Evolutionary conservation across 73 alveolate genomes (phyloP), one percentile per base, ranked within the genome.

Genomic region (Uronychia binucleata): DNA sequence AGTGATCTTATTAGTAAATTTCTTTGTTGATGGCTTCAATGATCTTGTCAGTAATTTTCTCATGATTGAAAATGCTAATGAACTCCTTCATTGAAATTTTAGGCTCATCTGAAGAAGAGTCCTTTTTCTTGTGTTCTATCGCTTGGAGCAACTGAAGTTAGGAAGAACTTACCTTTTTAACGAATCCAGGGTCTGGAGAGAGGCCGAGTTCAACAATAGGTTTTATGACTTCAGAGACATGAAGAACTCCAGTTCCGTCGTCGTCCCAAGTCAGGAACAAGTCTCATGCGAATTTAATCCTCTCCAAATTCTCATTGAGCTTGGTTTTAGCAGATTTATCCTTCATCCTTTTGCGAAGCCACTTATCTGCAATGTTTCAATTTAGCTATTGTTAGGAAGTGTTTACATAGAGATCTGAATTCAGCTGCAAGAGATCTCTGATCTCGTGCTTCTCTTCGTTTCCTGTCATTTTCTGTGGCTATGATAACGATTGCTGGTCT

Each of bases 141-240:
- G 67, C 67, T 46, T 46, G 67, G 5, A 46, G 19, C 19, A 46
- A 46, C 67, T 46, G 67, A 46, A 46, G 19, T 11, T 46, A 5
- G 19, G 19, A 46, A 46, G n/a, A 5, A 5, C 67, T 57, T 1
- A 78, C 79, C 33, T 86, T 86, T n/a, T 46, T 58, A 14, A 86
- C 92, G 59, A 86, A 86, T 78, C 75, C 58, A 29, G 82, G 46
- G 32, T 86, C 92, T 1, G 92, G 78, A n/a, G 87, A 32, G 74
- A 86, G 59, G 29, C 92, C 92, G 27, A 86, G 83, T 1, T 85
- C 82, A 25, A 86, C 76, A 5, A 86, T 30, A 0, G 92, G 92
- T 33, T 58, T 59, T 30, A 77, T 77, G 30, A 86, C 57, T 78
- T 86, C 92, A 30, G 78, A 85, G 5, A 86, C 31, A 19, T 77